Base-by-base conservation (phyloP, 352 stramenopile species). In the Phytophthora podocarpi region DNA sequence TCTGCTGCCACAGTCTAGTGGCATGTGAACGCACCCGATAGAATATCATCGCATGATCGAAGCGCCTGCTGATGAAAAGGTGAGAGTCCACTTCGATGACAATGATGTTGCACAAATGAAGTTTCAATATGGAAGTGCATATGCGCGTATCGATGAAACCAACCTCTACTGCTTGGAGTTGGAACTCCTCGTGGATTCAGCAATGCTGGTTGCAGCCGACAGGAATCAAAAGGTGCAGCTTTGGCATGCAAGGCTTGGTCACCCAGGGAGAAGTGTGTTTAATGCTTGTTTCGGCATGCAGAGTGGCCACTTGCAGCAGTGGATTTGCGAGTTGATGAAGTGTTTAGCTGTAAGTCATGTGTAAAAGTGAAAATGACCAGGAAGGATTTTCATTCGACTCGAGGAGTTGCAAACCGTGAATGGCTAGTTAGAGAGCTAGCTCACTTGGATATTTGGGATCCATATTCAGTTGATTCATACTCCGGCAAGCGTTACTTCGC, bases 61-160 rank as follows among this genome's bases (percentile, higher is more conserved):
- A n/a, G n/a, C n/a, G n/a, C n/a, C n/a, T n/a, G n/a, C n/a, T n/a
- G n/a, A n/a, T n/a, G 28, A 53, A 15, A 24, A n/a, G 20, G 31
- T 53, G 10, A 53, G 36, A 23, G 31, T 53, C n/a, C 45, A 53
- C 20, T 53, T 53, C n/a, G 30, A 53, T 41, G 30, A 53, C 31
- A 18, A 20, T n/a, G n/a, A n/a, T n/a, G 18, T 21, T 18, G 15
- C 18, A 53, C 18, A 16, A 32, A 10, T 32, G 27, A 32, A 32
- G 5, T 47, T 47, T 30, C 8, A 26, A 7, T 28, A 12, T 21
- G 21, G 45, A 16, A 16, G 10, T 11, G 11, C 31, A 24, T 27
- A 12, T 16, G 45, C 45, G 20, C 28, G 26, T 12, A 31, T 54
- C 4, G 46, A 54, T 54, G 32, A 35, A 11, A 54, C 46, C 10